Percentiles rank a stretch among this genome's conserved stretches.
Evolutionary conservation across 257 asterid species (phyloP).

Genomic region (Cynanchum wilfordii): DNA sequence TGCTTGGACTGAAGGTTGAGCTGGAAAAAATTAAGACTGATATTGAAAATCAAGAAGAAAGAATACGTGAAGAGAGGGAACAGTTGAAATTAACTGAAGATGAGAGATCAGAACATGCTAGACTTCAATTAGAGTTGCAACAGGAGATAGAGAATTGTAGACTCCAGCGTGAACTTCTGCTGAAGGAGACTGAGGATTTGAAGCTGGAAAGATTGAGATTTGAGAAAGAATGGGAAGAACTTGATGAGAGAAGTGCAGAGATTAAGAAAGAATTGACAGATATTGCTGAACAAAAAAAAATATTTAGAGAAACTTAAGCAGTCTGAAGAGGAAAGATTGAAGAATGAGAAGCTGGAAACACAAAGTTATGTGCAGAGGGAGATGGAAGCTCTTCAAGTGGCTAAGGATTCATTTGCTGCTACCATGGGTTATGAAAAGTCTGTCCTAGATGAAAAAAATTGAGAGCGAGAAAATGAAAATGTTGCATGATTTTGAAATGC

Average conservation of each 20-base stretch:
- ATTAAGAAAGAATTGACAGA: conserved; percentile 60
- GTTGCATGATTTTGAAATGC: conserved; percentile 61
- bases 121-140: conserved; percentile 70
- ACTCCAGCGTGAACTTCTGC: conserved; percentile 56
- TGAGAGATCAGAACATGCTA: conserved; percentile 67
- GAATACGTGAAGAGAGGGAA: conserved; percentile 57
- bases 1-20: conserved; percentile 49
- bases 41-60: conserved; percentile 48
- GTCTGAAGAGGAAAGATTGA: conserved; percentile 66
- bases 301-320: conserved; percentile 46
- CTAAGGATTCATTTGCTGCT: conserved; percentile 68
- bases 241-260: conserved; percentile 63
- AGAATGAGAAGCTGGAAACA: conserved; percentile 67
- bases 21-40: conserved; percentile 65
- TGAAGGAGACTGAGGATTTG: conserved; percentile 69
- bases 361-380: conserved; percentile 56
- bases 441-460: conserved; percentile 45
- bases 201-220: conserved; percentile 82
- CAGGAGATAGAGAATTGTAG: conserved; percentile 79
- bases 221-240: conserved; percentile 95
- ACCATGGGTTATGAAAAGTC: conserved; percentile 74
- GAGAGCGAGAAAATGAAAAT: conserved; percentile 55
- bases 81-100: conserved; percentile 75
- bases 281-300: conserved; percentile 45
- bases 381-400: conserved; percentile 70